Evolutionary conservation across 352 stramenopile genomes (phyloP).

Genomic region (Pythium rhizo-oryzae): DNA sequence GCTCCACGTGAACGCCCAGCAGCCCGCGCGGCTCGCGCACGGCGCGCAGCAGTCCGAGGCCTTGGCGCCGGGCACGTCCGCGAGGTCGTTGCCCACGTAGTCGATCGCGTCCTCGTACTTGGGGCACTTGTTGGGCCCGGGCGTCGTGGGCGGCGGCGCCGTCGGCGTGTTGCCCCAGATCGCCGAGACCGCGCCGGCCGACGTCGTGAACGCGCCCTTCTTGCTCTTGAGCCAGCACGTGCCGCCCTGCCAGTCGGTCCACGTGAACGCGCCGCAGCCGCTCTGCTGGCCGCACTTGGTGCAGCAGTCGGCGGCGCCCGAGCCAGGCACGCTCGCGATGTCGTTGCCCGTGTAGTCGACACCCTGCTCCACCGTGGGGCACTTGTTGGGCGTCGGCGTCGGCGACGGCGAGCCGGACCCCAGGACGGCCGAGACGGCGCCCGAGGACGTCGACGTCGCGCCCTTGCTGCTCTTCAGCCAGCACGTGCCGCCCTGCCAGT

Average conservation of each 20-base stretch:
- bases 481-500: constrained; percentile 51
- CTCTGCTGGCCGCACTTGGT: background rate
- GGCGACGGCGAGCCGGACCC: background rate
- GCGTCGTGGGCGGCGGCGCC: no score
- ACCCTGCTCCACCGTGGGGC: background rate
- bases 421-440: background rate
- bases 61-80: background rate
- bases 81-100: constrained; percentile 31
- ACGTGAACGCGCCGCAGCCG: constrained; percentile 27
- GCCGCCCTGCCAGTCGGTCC: constrained; percentile 50
- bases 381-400: background rate
- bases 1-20: constrained; percentile 38
- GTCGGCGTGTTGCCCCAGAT: no score
- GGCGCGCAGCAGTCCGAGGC: constrained; percentile 5
- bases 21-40: background rate
- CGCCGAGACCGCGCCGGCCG: background rate
- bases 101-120: background rate
- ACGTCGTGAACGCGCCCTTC: background rate
- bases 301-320: background rate
- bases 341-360: constrained; percentile 6
- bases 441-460: background rate
- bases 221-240: constrained; percentile 60
- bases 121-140: no score
- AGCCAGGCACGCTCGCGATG: background rate
- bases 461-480: constrained; percentile 28